These are phyloP conservation scores for Vigna reflexopilosa DNA, from an alignment of 306 rosid genomes.

Conservation along the genomic window DNA sequence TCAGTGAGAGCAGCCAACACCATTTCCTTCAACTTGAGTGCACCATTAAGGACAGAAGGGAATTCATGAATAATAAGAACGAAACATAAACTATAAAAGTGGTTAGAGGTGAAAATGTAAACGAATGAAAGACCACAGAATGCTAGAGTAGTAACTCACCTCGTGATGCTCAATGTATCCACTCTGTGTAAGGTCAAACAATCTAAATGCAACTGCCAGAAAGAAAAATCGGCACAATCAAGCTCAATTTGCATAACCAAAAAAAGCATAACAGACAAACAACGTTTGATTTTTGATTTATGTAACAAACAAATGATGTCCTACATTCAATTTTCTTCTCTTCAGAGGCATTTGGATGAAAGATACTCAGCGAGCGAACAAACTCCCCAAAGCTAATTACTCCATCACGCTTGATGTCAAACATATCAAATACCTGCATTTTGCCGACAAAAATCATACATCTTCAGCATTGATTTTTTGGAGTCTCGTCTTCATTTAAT, in stretches of 20 bases:
- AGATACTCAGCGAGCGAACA: slow-evolving; percentile 76
- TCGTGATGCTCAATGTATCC: slow-evolving; percentile 67
- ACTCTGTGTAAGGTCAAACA: slow-evolving; percentile 70
- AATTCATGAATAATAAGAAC: slow-evolving; percentile 4
- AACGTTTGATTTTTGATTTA: slow-evolving; percentile 32
- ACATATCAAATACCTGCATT: slow-evolving; percentile 76
- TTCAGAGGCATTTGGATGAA: slow-evolving; percentile 69
- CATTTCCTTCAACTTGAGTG: slow-evolving; percentile 78
- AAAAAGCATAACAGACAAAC: not conserved
- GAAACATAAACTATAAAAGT: not conserved
- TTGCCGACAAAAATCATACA: not conserved
- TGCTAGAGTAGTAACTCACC: slow-evolving; percentile 48
- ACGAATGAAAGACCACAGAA: slow-evolving; percentile 2
- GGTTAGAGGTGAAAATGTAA: not conserved
- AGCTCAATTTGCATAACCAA: not conserved
- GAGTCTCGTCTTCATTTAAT: not conserved
- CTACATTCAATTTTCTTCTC: slow-evolving; percentile 71
- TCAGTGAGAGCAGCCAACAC: slow-evolving; percentile 69
- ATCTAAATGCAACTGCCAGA: slow-evolving; percentile 71
- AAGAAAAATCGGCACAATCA: slow-evolving; percentile 13
- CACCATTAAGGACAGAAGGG: slow-evolving; percentile 26
- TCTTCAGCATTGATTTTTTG: not conserved
- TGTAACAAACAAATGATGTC: slow-evolving; percentile 30
- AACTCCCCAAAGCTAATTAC: slow-evolving; percentile 80
- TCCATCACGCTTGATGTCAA: slow-evolving; percentile 73